Evolutionary conservation across 805 yeast genomes (phyloP).

Genomic region (Pichia rugopelliculosa): DNA sequence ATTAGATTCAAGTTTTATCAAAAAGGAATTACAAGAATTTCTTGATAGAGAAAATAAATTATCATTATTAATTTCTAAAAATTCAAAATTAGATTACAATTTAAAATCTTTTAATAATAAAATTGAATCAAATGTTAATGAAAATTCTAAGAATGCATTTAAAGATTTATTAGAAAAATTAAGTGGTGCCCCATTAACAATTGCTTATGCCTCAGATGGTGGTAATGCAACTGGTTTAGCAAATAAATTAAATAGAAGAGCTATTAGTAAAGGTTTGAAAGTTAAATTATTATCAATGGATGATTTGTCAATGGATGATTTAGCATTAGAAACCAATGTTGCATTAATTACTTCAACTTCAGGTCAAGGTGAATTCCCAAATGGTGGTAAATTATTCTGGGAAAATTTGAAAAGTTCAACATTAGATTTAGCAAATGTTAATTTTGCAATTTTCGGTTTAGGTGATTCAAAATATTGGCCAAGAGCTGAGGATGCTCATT

Average conservation of each 20-base stretch:
- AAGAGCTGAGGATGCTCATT: slow-evolving; percentile 88
- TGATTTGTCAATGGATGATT: slow-evolving; percentile 64
- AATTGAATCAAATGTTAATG: slow-evolving; percentile 42
- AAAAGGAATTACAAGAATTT: slow-evolving; percentile 68
- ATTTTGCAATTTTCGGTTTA: slow-evolving; percentile 61
- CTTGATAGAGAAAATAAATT: slow-evolving; percentile 86
- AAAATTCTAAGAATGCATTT: slow-evolving; percentile 71
- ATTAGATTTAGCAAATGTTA: slow-evolving; percentile 52
- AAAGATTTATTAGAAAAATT: slow-evolving; percentile 73
- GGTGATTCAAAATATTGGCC: slow-evolving; percentile 95
- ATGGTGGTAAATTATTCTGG: slow-evolving; percentile 74
- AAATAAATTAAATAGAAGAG: slow-evolving; percentile 69
- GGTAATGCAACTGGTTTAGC: slow-evolving; percentile 84
- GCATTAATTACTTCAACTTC: slow-evolving; percentile 68
- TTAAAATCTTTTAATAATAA: slow-evolving; percentile 59
- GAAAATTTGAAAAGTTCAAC: slow-evolving; percentile 61
- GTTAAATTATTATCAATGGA: slow-evolving; percentile 62
- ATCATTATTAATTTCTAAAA: slow-evolving; percentile 60
- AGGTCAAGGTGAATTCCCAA: slow-evolving; percentile 85
- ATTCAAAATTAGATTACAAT: slow-evolving; percentile 73
- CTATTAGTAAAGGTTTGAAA: slow-evolving; percentile 71
- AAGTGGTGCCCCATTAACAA: slow-evolving; percentile 84
- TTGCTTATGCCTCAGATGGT: slow-evolving; percentile 87
- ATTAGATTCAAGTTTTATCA: slow-evolving; percentile 77
- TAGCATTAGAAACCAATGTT: slow-evolving; percentile 62